Base-by-base conservation (phyloP, 108 stramenopile genomes). In the Cylindrotheca closterium region DNA sequence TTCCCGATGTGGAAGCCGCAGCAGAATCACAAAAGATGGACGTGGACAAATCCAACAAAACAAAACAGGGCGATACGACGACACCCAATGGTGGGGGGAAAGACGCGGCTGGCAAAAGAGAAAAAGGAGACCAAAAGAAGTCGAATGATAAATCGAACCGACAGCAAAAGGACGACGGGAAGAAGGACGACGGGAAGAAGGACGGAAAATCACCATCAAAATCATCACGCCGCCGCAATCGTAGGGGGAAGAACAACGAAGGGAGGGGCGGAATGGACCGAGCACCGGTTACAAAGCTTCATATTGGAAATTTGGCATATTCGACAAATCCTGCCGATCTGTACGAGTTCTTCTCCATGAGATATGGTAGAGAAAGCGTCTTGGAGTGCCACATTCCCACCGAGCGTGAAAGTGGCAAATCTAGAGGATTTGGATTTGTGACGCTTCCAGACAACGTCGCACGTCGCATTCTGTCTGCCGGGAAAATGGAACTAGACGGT, bases 301-400 rank as follows among this genome's bases (percentile, higher is more conserved):
- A 93, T 46, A 88, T 93, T 54, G 92, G 92, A 47, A 93, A 93
- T 67, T 68, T 93, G 37, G 79, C 92, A 0, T 93, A 91, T 60
- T 67, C 77, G 37, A 93, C 92, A 29, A 79, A 71, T 7, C 83
- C 86, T 28, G 75, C 79, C 25, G 77, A 87, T 61, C 77, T 93
- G 30, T 87, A 71, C 53, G 86, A 93, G 25, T 89, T 79, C 67
- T 93, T 93, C 63, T 77, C 85, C 21, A 55, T 51, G 19, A 55
- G 80, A 60, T 87, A 85, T 60, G 92, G 92, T 2, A 65, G 84
- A 51, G 87, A 85, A 34, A 87, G 80, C 81, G 74, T 93, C 8
- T 71, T 93, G 15, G 92, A 93, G 53, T 91, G 87, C 61, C 92
- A 93, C 51, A 93, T 93, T 54, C 92, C 92, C 8, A 86, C 87